phyloP scores from a whole-genome alignment of 768 basidiomycete species.

The Suillus spraguei region DNA sequence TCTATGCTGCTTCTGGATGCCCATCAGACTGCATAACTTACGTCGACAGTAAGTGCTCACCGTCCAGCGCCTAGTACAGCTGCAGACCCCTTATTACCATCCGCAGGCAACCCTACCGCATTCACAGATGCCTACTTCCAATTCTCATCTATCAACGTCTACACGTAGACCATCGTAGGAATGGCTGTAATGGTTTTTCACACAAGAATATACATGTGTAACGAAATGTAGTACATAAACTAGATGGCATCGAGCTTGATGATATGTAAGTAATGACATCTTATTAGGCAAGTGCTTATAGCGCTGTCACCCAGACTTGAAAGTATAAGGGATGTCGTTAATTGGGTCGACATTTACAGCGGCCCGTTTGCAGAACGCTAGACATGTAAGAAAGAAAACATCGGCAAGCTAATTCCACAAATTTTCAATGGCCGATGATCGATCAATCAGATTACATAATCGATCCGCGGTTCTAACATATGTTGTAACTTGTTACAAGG shows the following conservation, averaged over 20 bases:
- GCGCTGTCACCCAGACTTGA: not conserved
- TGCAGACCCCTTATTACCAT: not conserved
- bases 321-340: not conserved
- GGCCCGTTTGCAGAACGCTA: no score
- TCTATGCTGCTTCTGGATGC: slow-evolving; percentile 33
- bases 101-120: slow-evolving; percentile 38
- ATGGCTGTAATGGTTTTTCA: not conserved
- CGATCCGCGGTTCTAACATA: no score
- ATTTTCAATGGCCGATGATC: no score
- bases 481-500: no score
- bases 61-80: not conserved
- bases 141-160: slow-evolving; percentile 41
- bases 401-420: no score
- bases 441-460: no score
- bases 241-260: not conserved
- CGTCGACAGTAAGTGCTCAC: slow-evolving; percentile 26
- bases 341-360: not conserved
- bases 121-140: slow-evolving; percentile 46
- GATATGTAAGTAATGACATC: not conserved
- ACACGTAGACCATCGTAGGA: slow-evolving; percentile 20
- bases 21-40: slow-evolving; percentile 35
- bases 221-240: not conserved
- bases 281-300: not conserved
- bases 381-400: no score
- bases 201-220: not conserved